These are phyloP conservation scores for Ustilago shanxiensis DNA, from an alignment of 1,284 basidiomycete genomes.

Conservation along the genomic window DNA sequence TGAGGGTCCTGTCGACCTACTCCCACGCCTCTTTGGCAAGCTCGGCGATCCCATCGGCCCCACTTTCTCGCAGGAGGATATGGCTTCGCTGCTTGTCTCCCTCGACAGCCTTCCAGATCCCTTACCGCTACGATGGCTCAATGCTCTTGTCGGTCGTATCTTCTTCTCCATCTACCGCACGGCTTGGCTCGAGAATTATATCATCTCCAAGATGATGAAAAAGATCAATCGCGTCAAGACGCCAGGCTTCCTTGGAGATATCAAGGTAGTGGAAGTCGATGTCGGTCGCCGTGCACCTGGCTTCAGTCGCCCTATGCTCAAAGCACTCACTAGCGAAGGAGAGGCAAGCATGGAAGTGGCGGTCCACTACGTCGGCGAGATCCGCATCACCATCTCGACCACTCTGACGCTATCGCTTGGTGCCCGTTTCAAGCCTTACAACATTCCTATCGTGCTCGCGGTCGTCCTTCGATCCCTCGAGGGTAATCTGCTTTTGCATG, in stretches of 20 bases:
- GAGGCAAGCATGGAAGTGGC: constrained; percentile 89
- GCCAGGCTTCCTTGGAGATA: constrained; percentile 85
- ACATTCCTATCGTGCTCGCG: constrained; percentile 87
- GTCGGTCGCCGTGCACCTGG: constrained; percentile 81
- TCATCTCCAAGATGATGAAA: constrained; percentile 89
- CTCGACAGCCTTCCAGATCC: constrained; percentile 93
- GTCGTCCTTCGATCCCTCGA: constrained; percentile 86
- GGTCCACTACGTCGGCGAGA: constrained; percentile 84
- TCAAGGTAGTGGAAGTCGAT: constrained; percentile 88
- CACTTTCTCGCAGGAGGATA: constrained; percentile 83
- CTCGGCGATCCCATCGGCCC: constrained; percentile 71
- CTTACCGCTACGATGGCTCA: constrained; percentile 96
- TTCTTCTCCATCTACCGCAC: constrained; percentile 94
- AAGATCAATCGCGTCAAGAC: constrained; percentile 91
- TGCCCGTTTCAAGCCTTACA: constrained; percentile 84
- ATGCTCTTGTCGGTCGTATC: constrained; percentile 89
- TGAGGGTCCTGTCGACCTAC: constrained; percentile 20
- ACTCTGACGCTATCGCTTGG: constrained; percentile 83
- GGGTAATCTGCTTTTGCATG: constrained; percentile 87
- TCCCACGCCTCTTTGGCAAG: constrained; percentile 23
- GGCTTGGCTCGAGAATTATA: constrained; percentile 81
- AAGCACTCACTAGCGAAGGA: constrained; percentile 91
- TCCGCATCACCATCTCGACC: constrained; percentile 89
- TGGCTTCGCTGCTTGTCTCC: constrained; percentile 84
- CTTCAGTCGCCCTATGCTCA: constrained; percentile 89